Evolutionary conservation across 192 early-diverging fungal genomes (phyloP).

Genomic region (Podila minutissima): DNA sequence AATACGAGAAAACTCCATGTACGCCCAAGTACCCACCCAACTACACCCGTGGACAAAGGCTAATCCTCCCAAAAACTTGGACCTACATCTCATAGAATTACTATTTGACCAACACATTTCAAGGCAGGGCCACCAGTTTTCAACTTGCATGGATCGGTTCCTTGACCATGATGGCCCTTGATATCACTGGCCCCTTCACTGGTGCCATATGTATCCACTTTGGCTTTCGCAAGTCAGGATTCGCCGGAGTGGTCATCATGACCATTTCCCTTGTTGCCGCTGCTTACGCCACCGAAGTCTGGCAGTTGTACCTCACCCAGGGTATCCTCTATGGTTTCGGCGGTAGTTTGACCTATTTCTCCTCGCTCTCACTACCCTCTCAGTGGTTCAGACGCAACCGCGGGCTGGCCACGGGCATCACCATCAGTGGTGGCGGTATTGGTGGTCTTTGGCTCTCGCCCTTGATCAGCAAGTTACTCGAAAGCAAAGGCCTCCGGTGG

Average conservation of each 20-base stretch:
- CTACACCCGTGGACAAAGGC: too few species aligned
- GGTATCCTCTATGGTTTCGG: background rate
- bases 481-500: background rate
- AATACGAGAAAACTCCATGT: too few species aligned
- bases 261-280: background rate
- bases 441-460: background rate
- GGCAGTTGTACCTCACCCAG: background rate
- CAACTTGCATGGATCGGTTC: background rate
- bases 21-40: too few species aligned
- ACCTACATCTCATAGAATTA: too few species aligned
- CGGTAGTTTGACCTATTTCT: slow-evolving; percentile 57
- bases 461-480: slow-evolving; percentile 1
- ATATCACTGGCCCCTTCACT: background rate
- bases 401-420: slow-evolving; percentile 61
- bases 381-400: slow-evolving; percentile 67
- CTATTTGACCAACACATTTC: too few species aligned
- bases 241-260: background rate
- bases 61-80: too few species aligned
- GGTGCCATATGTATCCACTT: background rate
- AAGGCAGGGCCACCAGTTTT: background rate
- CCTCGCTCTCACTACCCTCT: slow-evolving; percentile 63
- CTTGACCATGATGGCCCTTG: background rate
- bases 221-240: background rate
- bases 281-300: background rate
- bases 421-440: background rate